Evolutionary conservation across 2,329 filamentous ascomycete genomes (phyloP), one percentile per base, ranked within the genome.

Genomic region (Microsporum audouinii): DNA sequence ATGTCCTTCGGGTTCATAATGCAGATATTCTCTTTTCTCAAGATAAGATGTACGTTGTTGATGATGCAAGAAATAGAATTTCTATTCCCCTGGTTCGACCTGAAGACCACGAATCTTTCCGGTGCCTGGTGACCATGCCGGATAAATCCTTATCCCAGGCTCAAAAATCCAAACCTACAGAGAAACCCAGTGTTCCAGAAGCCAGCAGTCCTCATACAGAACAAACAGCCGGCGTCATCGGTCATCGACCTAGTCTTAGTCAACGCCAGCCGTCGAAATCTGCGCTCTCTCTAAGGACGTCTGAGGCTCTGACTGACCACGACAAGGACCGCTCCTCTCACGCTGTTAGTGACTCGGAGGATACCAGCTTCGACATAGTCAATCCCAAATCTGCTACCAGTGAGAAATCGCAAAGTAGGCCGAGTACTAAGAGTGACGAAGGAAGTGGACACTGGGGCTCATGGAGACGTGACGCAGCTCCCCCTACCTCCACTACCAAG

Each of bases 21-120:
- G 92, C 90, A 29, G 94, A 97, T 71, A 82, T 99, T 8, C 77
- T 97, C 27, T 89, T 99, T 68, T 97, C 94, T 0, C 89, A 91
- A 65, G 96, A 96, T 69, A 87, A 88, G 65, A 84, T 99, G 78
- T 88, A 88, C 0, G 79, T 97, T 33, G 91, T 91, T 66, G 89
- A 95, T 67, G 88, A 90, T 69, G 89, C 95, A 62, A 83, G 88
- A 53, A 90, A 88, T 71, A 94, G 92, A 69, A 79, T 97, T 10
- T 91, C 89, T 14, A 87, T 99, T 38, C 94, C 94, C 1, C 88
- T 99, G 66, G 91, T 96, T 45, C 85, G 94, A 33, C 94, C 94
- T 0, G 94, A 97, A 72, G 87, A 95, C 68, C 90, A 96, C 61
- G 80, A 78, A 2, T 76, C 84, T 0, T 97, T 95, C 77, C 94